A percentile compares a stretch with the other conserved stretches of the same genome.
These are phyloP conservation scores for Microthlaspi erraticum DNA, from an alignment of 345 rosid species.

Conservation along the genomic window DNA sequence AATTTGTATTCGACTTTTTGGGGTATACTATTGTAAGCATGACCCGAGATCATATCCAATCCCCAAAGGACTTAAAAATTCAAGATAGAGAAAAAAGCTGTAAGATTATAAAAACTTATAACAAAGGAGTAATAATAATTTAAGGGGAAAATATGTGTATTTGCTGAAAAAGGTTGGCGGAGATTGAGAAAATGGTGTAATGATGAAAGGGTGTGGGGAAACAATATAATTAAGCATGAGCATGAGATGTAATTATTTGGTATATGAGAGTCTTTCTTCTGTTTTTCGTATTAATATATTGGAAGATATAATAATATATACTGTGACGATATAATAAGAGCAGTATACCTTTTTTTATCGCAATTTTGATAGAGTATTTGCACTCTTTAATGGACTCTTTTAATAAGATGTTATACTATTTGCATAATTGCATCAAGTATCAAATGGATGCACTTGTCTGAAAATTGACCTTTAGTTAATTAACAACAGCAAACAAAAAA, in stretches of 20 bases:
- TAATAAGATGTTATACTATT: too few species aligned
- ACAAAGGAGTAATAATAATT: neutral
- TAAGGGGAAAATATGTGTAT: slow-evolving; percentile 6
- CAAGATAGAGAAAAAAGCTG: slow-evolving; percentile 25
- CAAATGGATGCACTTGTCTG: neutral
- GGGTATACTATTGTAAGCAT: too few species aligned
- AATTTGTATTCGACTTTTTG: too few species aligned
- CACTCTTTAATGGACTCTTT: too few species aligned
- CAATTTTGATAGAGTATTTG: too few species aligned
- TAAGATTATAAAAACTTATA: neutral
- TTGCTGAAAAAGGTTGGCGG: slow-evolving; percentile 29
- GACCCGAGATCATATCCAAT: too few species aligned
- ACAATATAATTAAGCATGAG: slow-evolving; percentile 82
- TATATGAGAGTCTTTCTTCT: slow-evolving; percentile 54
- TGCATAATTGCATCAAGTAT: neutral
- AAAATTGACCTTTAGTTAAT: neutral
- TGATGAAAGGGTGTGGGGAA: slow-evolving; percentile 50
- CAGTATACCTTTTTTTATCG: too few species aligned
- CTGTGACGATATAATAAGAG: neutral
- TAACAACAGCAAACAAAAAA: neutral
- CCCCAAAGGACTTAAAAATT: neutral
- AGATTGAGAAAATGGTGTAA: slow-evolving; percentile 29
- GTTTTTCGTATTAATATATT: slow-evolving; percentile 18
- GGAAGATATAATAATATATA: neutral
- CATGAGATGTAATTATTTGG: slow-evolving; percentile 60